Base-by-base conservation (phyloP, 2,329 filamentous ascomycete genomes). In the Aureobasidium pullulans region DNA sequence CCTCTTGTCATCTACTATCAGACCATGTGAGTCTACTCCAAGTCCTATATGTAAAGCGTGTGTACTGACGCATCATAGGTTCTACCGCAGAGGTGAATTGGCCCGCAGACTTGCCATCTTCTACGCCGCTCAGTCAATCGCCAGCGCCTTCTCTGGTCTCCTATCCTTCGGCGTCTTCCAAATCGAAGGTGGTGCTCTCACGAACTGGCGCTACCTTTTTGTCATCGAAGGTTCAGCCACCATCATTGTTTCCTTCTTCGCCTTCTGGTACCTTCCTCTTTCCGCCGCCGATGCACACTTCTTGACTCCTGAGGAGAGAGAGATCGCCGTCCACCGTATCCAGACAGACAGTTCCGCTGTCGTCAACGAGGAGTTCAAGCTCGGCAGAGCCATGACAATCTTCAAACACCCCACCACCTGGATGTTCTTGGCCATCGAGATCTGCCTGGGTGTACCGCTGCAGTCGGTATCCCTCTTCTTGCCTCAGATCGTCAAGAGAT, bases 81-180 rank as follows among this genome's bases (percentile, higher is more conserved):
- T 90, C 70, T 90, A 90, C 70, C 81, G 85, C 15, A 81, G 87
- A 57, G 84, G 83, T 34, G 87, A 90, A 69, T 79, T 90, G 3
- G 87, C 86, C 6, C 78, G 87, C 8, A 82, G 87, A 3, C 76
- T 90, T 1, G 86, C 86, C 37, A 75, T 90, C 61, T 90, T 90
- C 74, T 92, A 91, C 65, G 88, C 87, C 0, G 87, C 87, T 0
- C 85, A 82, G 28, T 88, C 87, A 66, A 87, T 92, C 61, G 88
- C 88, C 23, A 84, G 83, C 60, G 85, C 84, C 2, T 87, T 87
- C 65, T 80, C 79, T 0, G 83, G 83, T 4, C 71, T 86, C 1
- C 74, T 85, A 13, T 77, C 83, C 0, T 85, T 81, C 61, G 83
- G 80, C 3, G 80, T 84, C 6, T 87, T 87, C 69, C 82, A 83